Base-by-base conservation (phyloP, 805 yeast genomes). In the Henningerozyma blattae region DNA sequence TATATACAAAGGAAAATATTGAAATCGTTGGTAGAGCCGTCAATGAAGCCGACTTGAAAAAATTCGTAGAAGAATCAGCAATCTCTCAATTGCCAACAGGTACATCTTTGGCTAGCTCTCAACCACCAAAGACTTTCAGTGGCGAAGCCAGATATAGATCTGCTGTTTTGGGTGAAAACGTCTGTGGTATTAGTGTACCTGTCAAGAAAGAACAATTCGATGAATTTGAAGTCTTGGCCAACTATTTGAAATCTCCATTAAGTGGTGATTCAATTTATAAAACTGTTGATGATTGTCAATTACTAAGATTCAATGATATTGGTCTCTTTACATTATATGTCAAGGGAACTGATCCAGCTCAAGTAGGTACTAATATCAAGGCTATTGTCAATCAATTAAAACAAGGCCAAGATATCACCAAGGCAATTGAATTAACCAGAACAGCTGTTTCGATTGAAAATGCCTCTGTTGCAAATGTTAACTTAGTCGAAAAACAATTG, bases 171-270 rank as follows among this genome's bases (percentile, higher is more conserved):
- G 84, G 82, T 44, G 66, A 67, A 39, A 76, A 86, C 40, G 72
- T 75, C 44, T 89, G 87, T 35, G 77, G 77, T 36, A 67, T 91
- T 50, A 94, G 91, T 55, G 68, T 84, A 45, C 94, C 97, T 46
- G 70, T 80, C 40, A 58, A 71, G 39, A 57, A 70, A 37, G 65
- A 70, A 34, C 76, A 76, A 36, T 74, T 78, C 43, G 77, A 78
- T 46, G 60, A 75, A 46, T 78, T 68, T 61, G 75, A 79, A 54
- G 75, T 77, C 19, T 70, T 89, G 56, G 66, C 89, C 38, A 70
- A 79, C 44, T 77, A 75, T 48, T 64, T 83, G 43, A 52, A 69
- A 32, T 59, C 75, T 38, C 70, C 80, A 58, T 70, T 81, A 59
- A 68, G 68, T 38, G 67, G 72, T 39, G 52, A 58, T 33, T 56